Conservation (phyloP, 768 basidiomycete species). For the Mrakia frigida region DNA sequence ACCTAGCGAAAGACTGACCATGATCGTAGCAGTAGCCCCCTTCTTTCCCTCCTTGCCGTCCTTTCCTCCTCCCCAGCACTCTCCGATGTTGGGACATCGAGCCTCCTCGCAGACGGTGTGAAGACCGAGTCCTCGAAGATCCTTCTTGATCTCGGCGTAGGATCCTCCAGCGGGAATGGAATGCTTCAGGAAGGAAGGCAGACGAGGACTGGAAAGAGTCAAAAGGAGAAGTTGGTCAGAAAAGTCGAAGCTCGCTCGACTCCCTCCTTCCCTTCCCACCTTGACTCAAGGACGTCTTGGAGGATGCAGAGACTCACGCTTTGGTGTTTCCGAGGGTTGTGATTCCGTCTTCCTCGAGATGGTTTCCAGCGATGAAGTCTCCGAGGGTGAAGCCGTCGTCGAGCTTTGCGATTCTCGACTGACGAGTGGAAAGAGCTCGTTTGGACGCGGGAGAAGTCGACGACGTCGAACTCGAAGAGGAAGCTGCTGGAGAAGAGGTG, state of each 20-base stretch:
- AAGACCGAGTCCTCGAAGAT: constrained; percentile 80
- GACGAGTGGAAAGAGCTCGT: constrained; percentile 20
- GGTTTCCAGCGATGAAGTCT: constrained; percentile 68
- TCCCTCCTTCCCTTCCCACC: neutral
- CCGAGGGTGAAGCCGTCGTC: constrained; percentile 63
- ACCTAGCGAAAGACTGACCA: no score
- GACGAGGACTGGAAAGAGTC: constrained; percentile 58
- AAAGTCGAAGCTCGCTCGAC: neutral
- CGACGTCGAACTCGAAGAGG: constrained; percentile 20
- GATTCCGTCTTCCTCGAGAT: constrained; percentile 42
- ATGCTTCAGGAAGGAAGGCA: constrained; percentile 84
- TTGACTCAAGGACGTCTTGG: neutral
- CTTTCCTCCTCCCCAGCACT: constrained; percentile 84
- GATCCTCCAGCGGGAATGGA: constrained; percentile 83
- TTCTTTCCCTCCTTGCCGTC: constrained; percentile 68
- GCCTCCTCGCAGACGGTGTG: constrained; percentile 99
- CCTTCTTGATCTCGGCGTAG: constrained; percentile 88
- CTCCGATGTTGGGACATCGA: constrained; percentile 98
- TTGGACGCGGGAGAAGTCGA: neutral
- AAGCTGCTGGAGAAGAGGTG: neutral
- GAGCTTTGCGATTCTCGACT: constrained; percentile 18
- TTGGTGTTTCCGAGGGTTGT: constrained; percentile 62
- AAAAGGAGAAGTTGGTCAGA: constrained; percentile 26
- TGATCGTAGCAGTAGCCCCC: constrained; percentile 94
- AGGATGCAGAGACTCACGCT: constrained; percentile 50